These are phyloP conservation scores for Xylariaceae sp. DNA, from an alignment of 2,329 filamentous ascomycete species.

Conservation along the genomic window DNA sequence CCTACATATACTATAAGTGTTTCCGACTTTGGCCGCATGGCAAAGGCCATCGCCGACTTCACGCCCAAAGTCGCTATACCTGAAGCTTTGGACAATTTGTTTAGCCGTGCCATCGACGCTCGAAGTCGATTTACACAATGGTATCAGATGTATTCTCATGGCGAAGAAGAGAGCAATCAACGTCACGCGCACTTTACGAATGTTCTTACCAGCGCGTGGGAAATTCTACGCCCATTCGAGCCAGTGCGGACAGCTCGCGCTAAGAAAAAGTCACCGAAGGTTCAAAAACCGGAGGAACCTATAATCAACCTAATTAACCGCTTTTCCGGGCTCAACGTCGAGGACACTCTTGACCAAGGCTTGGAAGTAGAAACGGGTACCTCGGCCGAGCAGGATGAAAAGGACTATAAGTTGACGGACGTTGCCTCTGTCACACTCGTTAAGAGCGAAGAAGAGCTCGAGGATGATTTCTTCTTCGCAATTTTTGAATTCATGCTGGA, in stretches of 20 bases:
- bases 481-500: constrained; percentile 4
- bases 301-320: background rate
- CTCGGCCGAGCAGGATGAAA: background rate
- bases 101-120: constrained; percentile 3
- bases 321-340: constrained; percentile 1
- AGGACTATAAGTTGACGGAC: constrained; percentile 1
- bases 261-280: background rate
- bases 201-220: background rate
- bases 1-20: background rate
- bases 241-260: background rate
- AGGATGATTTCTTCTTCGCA: constrained; percentile 6
- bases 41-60: constrained; percentile 3
- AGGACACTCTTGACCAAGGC: background rate
- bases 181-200: constrained; percentile 1
- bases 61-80: constrained; percentile 14
- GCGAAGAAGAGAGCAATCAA: background rate
- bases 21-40: constrained; percentile 1
- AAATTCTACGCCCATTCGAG: background rate
- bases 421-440: background rate
- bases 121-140: background rate
- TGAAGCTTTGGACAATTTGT: constrained; percentile 9
- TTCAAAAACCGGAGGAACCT: background rate
- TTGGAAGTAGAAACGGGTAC: background rate
- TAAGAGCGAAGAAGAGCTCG: constrained; percentile 3
- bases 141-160: background rate